Evolutionary conservation across 257 asterid genomes (phyloP).

Genomic region (Plantago major): DNA sequence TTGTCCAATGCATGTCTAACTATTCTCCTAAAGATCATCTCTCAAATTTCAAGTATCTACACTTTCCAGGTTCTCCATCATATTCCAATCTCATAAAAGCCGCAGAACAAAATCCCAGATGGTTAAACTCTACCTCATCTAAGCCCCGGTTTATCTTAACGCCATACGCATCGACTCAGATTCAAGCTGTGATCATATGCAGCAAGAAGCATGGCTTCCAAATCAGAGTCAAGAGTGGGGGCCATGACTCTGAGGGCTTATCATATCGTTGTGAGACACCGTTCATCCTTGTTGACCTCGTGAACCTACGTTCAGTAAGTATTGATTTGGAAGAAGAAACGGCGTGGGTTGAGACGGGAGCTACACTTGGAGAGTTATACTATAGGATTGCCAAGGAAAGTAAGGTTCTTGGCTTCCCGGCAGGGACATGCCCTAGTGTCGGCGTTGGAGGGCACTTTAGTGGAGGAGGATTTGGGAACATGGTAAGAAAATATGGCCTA

Average conservation of each 20-base stretch:
- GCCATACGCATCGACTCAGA: not conserved
- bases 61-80: too few relatives aligned
- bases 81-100: too few relatives aligned
- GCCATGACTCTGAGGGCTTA: not conserved
- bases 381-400: not conserved
- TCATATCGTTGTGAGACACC: not conserved
- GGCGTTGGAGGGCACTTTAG: not conserved
- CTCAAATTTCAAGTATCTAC: too few relatives aligned
- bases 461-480: not conserved
- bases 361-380: not conserved
- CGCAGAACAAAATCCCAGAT: too few relatives aligned
- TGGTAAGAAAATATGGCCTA: not conserved
- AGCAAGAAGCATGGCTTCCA: not conserved
- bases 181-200: not conserved
- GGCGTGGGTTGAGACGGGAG: not conserved
- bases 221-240: not conserved
- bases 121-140: too few relatives aligned
- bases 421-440: not conserved
- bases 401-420: not conserved
- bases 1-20: too few relatives aligned
- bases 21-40: too few relatives aligned
- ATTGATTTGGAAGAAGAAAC: not conserved
- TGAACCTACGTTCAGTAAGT: not conserved
- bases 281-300: not conserved
- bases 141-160: too few relatives aligned